Base-by-base conservation (phyloP, 495 filamentous ascomycete species). In the Parathielavia hyrcaniae region DNA sequence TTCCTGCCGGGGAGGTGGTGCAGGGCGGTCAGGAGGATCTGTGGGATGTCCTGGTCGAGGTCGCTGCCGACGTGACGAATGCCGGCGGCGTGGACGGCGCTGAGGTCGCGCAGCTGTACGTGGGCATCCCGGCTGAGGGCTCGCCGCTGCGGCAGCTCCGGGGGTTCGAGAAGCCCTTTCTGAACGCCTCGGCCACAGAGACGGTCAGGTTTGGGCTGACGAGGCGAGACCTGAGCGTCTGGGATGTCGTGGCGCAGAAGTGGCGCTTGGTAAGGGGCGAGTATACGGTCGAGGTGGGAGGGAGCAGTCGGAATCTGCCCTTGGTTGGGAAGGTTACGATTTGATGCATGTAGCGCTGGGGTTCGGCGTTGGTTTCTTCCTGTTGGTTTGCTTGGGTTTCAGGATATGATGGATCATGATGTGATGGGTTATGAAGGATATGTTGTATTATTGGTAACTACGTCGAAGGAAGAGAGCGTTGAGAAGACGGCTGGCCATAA, bases 31-130 rank as follows among this genome's bases (percentile, higher is more conserved):
- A 80, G 47, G 66, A 75, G 11, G 75, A 80, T 47, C 75, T 86
- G 17, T 84, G 79, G 75, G 84, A 87, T 36, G 66, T 69, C 1
- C 65, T 87, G 0, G 79, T 75, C n/a, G 71, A 60, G 9, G 71
- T 84, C 16, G 69, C 73, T 0, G 80, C 79, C 5, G 69, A 71
- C 0, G 76, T 89, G 9, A 67, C 66, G 7, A 89, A 88, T 62
- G 80, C 75, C 1, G 85, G 86, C 0, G 38, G 26, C 0, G 69
- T 77, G 0, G 64, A 64, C 1, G 81, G 80, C 9, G 74, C 75
- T 7, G 76, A 82, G 57, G 81, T 88, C 2, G 78, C 81, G 35
- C 83, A 89, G 75, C 69, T 88, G 5, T 90, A 90, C 62, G 69
- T 88, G 14, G 71, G 75, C 0, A 77, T 84, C 32, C 83, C 83